phyloP scores from a whole-genome alignment of 2,329 filamentous ascomycete genomes.

The Fusarium succisae region DNA sequence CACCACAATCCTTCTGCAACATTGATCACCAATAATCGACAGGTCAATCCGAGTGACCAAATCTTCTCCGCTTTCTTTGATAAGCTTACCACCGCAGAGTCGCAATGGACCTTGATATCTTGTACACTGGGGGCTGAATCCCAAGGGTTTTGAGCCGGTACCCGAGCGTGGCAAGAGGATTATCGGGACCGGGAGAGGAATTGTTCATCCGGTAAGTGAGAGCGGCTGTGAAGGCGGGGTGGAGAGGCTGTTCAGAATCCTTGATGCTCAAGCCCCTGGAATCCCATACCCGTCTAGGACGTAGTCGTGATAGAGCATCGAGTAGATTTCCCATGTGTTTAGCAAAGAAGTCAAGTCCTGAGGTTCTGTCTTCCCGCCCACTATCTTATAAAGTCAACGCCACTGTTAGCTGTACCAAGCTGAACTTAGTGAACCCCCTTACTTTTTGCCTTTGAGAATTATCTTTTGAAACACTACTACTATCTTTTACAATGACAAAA shows the following conservation, averaged over 20 bases:
- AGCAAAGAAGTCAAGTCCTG: not conserved
- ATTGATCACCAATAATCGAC: not conserved
- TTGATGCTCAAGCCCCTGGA: not conserved
- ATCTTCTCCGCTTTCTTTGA: not conserved
- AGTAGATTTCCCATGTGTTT: not conserved
- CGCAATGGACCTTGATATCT: not conserved
- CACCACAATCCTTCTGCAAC: not conserved
- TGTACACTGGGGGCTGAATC: not conserved
- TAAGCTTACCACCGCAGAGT: not conserved
- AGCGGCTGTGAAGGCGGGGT: not conserved
- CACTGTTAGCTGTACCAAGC: not conserved
- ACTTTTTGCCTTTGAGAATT: not conserved
- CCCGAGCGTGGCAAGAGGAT: not conserved
- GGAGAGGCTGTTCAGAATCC: not conserved
- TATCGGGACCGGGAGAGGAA: not conserved
- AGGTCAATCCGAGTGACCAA: not conserved
- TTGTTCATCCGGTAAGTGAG: not conserved
- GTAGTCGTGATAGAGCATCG: not conserved
- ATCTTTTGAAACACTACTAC: not conserved
- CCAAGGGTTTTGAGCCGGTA: not conserved
- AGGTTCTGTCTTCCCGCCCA: not conserved
- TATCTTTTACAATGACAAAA: not conserved
- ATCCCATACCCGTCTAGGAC: not conserved
- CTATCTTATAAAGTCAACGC: not conserved
- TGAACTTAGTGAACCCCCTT: not conserved